phyloP scores from a whole-genome alignment of 345 rosid genomes.

The Rhizophora mangle region DNA sequence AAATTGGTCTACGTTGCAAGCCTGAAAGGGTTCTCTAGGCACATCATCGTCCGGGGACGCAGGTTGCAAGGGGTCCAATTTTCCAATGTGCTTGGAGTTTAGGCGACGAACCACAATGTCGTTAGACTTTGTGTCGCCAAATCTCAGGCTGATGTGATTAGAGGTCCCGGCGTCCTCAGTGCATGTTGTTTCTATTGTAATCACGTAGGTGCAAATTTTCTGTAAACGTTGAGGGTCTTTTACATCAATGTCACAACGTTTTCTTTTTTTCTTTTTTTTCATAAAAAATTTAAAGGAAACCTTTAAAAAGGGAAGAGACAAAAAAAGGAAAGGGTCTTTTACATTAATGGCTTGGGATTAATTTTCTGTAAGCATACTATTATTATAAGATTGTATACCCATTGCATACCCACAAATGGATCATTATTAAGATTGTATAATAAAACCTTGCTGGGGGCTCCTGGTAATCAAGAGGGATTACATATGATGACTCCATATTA shows the following conservation, averaged over 20 bases:
- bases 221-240: background rate
- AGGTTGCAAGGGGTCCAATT: constrained; percentile 44
- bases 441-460: background rate
- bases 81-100: constrained; percentile 34
- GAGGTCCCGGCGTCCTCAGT: constrained; percentile 41
- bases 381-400: no score
- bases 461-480: background rate
- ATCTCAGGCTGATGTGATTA: constrained; percentile 41
- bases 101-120: constrained; percentile 39
- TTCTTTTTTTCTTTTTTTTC: no score
- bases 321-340: no score
- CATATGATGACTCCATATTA: background rate
- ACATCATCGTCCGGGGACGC: constrained; percentile 33
- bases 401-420: no score
- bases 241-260: no score
- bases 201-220: constrained; percentile 41
- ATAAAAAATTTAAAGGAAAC: no score
- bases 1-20: constrained; percentile 49
- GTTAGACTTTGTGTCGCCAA: constrained; percentile 41
- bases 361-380: no score
- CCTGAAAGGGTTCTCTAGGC: constrained; percentile 45
- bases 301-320: no score
- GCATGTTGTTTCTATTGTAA: constrained; percentile 51
- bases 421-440: no score
- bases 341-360: no score